These are phyloP conservation scores for Penicillium lividum DNA, from an alignment of 495 filamentous ascomycete species.

Conservation along the genomic window DNA sequence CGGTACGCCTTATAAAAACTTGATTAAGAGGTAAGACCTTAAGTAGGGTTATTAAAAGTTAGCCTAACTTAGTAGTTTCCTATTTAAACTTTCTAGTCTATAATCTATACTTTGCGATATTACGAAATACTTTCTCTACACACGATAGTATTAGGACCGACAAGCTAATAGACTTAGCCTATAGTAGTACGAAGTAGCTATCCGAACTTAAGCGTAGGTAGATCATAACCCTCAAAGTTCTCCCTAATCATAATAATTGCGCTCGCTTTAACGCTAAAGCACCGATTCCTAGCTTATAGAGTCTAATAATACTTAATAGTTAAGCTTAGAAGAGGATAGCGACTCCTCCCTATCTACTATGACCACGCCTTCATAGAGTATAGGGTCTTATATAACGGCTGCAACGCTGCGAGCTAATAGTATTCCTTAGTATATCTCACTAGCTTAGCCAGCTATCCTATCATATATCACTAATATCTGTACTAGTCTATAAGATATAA, in stretches of 20 bases:
- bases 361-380: too few relatives aligned
- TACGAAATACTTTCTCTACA: background rate
- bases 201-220: background rate
- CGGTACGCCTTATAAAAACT: background rate
- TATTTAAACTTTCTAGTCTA: background rate
- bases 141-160: background rate
- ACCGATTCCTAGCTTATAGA: background rate
- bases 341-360: background rate
- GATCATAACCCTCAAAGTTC: background rate
- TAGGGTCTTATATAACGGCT: background rate
- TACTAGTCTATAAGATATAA: background rate
- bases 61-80: background rate
- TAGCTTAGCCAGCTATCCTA: background rate
- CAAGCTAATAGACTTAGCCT: background rate
- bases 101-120: background rate
- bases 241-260: background rate
- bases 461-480: constrained; percentile 3
- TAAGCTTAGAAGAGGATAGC: background rate
- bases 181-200: background rate
- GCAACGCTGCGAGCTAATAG: background rate
- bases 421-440: background rate
- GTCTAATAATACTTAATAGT: background rate
- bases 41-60: background rate
- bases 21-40: background rate
- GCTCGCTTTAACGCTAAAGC: background rate